Evolutionary conservation across 176 grass and related monocot species (phyloP), one percentile per base, ranked within the genome.

Genomic region (Phoenix dactylifera): DNA sequence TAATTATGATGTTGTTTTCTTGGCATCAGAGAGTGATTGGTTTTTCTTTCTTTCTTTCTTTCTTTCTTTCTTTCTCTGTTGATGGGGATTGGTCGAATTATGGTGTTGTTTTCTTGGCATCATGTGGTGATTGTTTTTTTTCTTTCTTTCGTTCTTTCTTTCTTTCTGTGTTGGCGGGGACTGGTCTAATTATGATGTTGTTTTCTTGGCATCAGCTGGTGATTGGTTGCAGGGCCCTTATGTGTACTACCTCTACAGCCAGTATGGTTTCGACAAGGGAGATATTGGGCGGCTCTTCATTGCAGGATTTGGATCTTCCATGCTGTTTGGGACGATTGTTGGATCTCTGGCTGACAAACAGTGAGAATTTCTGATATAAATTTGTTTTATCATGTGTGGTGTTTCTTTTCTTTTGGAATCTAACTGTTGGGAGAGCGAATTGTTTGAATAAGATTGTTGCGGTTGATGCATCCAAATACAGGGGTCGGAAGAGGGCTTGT

Each of bases 271-370:
- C 69, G 72, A 88, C 66, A 97, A 91, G 85, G 87, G 84, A 59
- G 84, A 91, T 64, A 97, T 97, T 28, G 93, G 93, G n/a, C 78
- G 84, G 60, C 87, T 97, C 58, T 97, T 92, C 72, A 97, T 97
- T 64, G 93, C 87, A 5, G 87, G 93, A 35, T 97, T 97, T 73
- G 93, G 87, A 48, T 97, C 93, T 49, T 97, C 93, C 64, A 91
- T 97, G 92, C 69, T 97, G 51, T 91, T 97, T 60, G 92, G 92
- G 61, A 97, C 92, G 57, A 80, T 97, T 76, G 92, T 97, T 44
- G 92, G 87, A 77, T 97, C 92, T 68, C 76, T 97, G 55, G 92
- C 92, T 4, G 92, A 97, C 71, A 97, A 97, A 73, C 87, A 85
- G 92, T 97, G 70, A 72, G 90, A 24, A 70, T 66, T 57, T 54